These are phyloP conservation scores for Gyromitra esculenta DNA, from an alignment of 2,329 filamentous ascomycete species.

Conservation along the genomic window DNA sequence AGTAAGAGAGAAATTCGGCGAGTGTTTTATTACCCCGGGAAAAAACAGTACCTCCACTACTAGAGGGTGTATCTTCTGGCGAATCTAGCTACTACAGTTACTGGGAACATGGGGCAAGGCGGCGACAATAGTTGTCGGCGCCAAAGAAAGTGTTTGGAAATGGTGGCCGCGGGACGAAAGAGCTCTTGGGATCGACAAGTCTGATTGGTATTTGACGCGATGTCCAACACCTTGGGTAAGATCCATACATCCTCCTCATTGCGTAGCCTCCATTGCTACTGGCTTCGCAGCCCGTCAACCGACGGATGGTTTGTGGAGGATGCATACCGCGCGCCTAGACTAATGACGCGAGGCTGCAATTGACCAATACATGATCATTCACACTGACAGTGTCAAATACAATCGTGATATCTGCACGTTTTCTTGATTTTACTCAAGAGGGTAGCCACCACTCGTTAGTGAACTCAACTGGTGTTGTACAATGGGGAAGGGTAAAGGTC, in stretches of 20 bases:
- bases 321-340: slow-evolving; percentile 49
- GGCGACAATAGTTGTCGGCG: slow-evolving; percentile 38
- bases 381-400: slow-evolving; percentile 5
- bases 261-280: slow-evolving; percentile 30
- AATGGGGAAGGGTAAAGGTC: slow-evolving; percentile 1
- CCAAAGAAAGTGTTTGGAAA: slow-evolving; percentile 30
- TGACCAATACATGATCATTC: slow-evolving; percentile 25
- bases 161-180: slow-evolving; percentile 19
- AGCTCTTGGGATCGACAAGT: slow-evolving; percentile 29
- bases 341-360: slow-evolving; percentile 29
- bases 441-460: slow-evolving; percentile 27
- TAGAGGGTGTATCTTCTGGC: slow-evolving; percentile 12
- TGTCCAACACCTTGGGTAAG: slow-evolving; percentile 30
- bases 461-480: slow-evolving; percentile 30
- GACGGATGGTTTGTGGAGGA: slow-evolving; percentile 25
- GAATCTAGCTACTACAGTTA: slow-evolving; percentile 32
- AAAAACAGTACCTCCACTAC: neutral
- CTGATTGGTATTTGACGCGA: slow-evolving; percentile 34
- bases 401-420: slow-evolving; percentile 21
- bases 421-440: slow-evolving; percentile 7
- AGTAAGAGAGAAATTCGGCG: neutral
- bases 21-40: slow-evolving; percentile 16
- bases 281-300: slow-evolving; percentile 23
- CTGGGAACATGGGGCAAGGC: slow-evolving; percentile 39
- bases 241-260: slow-evolving; percentile 10